Percentiles rank a stretch among this genome's conserved stretches.
Evolutionary conservation across 495 filamentous ascomycete species (phyloP).

Genomic region (Aspergillus ellipticus): DNA sequence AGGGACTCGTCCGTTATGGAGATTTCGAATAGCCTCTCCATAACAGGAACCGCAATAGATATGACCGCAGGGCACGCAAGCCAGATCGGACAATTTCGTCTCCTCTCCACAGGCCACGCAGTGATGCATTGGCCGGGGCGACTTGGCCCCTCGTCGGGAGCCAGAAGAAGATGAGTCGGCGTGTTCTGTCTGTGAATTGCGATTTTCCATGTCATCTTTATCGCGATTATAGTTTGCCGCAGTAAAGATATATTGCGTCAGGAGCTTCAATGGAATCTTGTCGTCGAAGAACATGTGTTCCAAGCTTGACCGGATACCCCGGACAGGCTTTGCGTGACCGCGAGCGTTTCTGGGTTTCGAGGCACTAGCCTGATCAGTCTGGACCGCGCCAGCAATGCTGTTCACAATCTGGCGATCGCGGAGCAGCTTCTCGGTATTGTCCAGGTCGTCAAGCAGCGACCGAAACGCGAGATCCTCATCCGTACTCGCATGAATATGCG

Average conservation of each 20-base stretch:
- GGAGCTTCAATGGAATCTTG: constrained; percentile 2
- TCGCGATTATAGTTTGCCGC: not conserved
- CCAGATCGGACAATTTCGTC: constrained; percentile 6
- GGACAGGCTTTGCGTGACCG: no score
- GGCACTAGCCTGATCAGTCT: constrained; percentile 9
- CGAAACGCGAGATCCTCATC: constrained; percentile 16
- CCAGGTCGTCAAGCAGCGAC: constrained; percentile 8
- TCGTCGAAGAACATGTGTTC: no score
- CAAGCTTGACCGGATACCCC: no score
- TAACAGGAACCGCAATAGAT: constrained; percentile 46
- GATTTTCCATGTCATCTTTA: no score
- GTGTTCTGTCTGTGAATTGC: not conserved
- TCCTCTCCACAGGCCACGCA: constrained; percentile 16
- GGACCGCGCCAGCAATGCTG: constrained; percentile 6
- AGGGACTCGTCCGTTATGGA: constrained; percentile 45
- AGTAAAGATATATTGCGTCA: no score
- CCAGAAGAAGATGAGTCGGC: constrained; percentile 4
- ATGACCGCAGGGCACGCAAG: constrained; percentile 28
- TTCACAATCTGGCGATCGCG: constrained; percentile 3
- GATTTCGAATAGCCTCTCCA: constrained; percentile 33
- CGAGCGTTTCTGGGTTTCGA: no score
- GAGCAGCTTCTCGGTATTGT: constrained; percentile 1
- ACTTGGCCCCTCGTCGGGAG: not conserved
- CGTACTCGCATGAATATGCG: no score
- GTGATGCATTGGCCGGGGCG: not conserved